These are phyloP conservation scores for Neltuma alba DNA, from an alignment of 306 rosid species.

Conservation along the genomic window DNA sequence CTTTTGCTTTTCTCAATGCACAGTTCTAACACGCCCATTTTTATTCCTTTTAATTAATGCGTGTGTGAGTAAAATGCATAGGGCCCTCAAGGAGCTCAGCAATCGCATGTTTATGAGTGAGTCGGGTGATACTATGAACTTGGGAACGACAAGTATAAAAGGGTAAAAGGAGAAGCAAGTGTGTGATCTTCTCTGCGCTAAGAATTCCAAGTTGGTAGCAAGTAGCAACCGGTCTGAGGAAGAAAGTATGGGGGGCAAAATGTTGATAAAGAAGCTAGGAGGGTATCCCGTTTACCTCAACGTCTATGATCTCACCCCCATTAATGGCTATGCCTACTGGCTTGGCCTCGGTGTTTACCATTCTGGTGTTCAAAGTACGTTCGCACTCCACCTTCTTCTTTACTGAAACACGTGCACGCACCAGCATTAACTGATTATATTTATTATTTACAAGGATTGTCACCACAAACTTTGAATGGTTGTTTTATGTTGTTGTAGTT, in stretches of 20 bases:
- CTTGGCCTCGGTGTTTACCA: constrained; percentile 94
- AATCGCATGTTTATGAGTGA: too few relatives aligned
- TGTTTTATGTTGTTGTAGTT: constrained; percentile 48
- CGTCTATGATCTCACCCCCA: constrained; percentile 93
- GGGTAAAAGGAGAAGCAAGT: neutral
- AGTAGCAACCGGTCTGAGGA: constrained; percentile 24
- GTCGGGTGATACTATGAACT: too few relatives aligned
- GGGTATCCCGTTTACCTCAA: constrained; percentile 75
- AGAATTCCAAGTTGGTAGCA: neutral
- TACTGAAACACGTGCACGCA: neutral
- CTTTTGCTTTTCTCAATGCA: neutral
- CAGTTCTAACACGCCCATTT: neutral
- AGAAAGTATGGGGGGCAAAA: constrained; percentile 35
- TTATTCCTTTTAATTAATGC: too few relatives aligned
- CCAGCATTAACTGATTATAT: neutral
- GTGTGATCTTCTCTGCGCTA: too few relatives aligned
- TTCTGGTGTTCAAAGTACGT: constrained; percentile 93
- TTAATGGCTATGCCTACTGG: constrained; percentile 96
- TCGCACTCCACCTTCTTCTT: neutral
- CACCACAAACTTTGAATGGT: neutral
- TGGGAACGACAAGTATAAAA: neutral
- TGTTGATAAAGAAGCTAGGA: constrained; percentile 59
- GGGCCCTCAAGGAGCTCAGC: too few relatives aligned
- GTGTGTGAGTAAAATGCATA: too few relatives aligned
- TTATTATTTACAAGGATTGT: neutral